A percentile compares a stretch with the other conserved stretches of the same genome.
Evolutionary conservation across 768 basidiomycete genomes (phyloP).

Genomic region (Lentinula edodes): DNA sequence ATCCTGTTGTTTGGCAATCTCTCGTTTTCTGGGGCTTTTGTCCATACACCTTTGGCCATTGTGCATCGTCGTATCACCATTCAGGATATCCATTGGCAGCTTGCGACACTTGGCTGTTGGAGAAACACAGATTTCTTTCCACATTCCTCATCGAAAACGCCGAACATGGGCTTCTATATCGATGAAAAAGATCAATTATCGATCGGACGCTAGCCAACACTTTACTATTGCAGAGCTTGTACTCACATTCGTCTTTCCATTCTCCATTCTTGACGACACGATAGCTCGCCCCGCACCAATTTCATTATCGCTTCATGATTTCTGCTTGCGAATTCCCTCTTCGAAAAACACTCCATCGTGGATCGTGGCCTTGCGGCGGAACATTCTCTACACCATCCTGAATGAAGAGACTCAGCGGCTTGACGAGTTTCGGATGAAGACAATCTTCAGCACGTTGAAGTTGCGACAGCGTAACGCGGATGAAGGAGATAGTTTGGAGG

Average conservation of each 20-base stretch:
- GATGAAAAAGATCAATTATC: constrained; percentile 22
- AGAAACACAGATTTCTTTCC: constrained; percentile 15
- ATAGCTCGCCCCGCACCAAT: constrained; percentile 28
- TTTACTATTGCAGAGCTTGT: constrained; percentile 17
- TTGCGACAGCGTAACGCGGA: constrained; percentile 6
- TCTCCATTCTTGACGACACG: constrained; percentile 34
- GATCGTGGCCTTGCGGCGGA: constrained; percentile 28
- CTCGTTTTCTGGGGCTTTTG: neutral
- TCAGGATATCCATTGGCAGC: neutral
- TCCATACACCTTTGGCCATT: neutral
- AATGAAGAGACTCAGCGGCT: constrained; percentile 34
- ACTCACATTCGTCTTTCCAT: constrained; percentile 19
- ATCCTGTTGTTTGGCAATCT: neutral
- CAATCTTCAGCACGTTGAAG: constrained; percentile 22
- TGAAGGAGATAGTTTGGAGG: constrained; percentile 10
- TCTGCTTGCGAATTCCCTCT: constrained; percentile 25
- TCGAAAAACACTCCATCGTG: constrained; percentile 32
- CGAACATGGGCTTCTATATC: constrained; percentile 27
- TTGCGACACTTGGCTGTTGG: neutral
- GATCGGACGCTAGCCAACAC: constrained; percentile 14
- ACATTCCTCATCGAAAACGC: constrained; percentile 20
- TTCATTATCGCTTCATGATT: constrained; percentile 28
- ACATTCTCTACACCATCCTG: constrained; percentile 31
- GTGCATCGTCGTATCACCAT: neutral
- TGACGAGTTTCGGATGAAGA: constrained; percentile 29